These are phyloP conservation scores for Diutina catenulata DNA, from an alignment of 1,139 yeast species.

Conservation along the genomic window DNA sequence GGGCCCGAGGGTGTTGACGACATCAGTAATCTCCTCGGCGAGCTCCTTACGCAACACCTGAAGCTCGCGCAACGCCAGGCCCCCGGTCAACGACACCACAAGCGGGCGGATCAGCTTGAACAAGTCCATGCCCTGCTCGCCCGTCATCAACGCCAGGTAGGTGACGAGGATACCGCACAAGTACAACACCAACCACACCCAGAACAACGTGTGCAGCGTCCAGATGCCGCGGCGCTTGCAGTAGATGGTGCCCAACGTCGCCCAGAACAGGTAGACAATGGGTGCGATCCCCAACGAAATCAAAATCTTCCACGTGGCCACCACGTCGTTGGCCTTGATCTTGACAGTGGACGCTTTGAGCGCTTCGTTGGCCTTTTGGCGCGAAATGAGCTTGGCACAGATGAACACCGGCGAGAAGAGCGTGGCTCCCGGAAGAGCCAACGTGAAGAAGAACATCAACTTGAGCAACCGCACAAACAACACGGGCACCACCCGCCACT, in stretches of 20 bases:
- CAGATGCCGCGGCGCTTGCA: conserved; percentile 18
- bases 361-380: conserved; percentile 63
- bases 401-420: conserved; percentile 81
- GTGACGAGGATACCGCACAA: conserved; percentile 58
- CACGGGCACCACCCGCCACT: conserved; percentile 31
- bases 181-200: conserved; percentile 38
- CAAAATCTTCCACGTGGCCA: conserved; percentile 92
- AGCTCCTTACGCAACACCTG: conserved; percentile 29
- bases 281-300: conserved; percentile 89
- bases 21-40: conserved; percentile 30
- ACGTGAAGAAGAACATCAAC: conserved; percentile 39
- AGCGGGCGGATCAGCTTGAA: conserved; percentile 76
- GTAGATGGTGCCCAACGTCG: conserved; percentile 50
- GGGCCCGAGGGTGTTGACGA: conserved; percentile 35
- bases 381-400: conserved; percentile 63
- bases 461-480: conserved; percentile 44
- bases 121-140: conserved; percentile 88
- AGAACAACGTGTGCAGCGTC: conserved; percentile 10
- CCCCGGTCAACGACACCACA: conserved; percentile 56
- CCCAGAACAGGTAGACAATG: conserved; percentile 66
- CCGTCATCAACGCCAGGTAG: conserved; percentile 77
- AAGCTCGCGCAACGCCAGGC: conserved; percentile 45
- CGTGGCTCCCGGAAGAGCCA: conserved; percentile 77
- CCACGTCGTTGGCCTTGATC: conserved; percentile 81
- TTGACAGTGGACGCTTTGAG: conserved; percentile 84